Conservation (phyloP, 495 filamentous ascomycete species). For the Clavariopsis aquatica region DNA sequence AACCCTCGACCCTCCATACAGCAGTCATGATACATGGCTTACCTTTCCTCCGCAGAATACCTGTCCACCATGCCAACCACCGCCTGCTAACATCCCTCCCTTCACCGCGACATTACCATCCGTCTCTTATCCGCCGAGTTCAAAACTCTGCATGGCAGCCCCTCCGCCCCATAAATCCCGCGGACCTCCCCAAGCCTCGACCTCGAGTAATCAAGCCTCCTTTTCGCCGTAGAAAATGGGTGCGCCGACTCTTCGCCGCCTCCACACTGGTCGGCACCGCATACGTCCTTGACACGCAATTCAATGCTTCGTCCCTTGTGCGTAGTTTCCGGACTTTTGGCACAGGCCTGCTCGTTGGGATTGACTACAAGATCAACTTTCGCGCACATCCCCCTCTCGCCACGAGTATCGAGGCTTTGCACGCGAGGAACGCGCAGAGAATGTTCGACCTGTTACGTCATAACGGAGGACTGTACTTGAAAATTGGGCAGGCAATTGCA, state of each 20-base stretch:
- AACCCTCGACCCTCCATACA: neutral
- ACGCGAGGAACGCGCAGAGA: slow-evolving; percentile 78
- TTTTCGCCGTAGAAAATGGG: slow-evolving; percentile 68
- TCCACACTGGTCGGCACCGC: slow-evolving; percentile 58
- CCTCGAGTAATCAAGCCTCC: slow-evolving; percentile 54
- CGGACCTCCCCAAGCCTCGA: slow-evolving; percentile 72
- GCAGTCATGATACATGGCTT: slow-evolving; percentile 37
- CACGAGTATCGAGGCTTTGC: slow-evolving; percentile 68
- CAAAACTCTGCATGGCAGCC: slow-evolving; percentile 40
- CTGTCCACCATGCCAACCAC: slow-evolving; percentile 9
- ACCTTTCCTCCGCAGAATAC: slow-evolving; percentile 22
- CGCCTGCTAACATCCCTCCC: slow-evolving; percentile 7
- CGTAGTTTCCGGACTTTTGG: slow-evolving; percentile 81
- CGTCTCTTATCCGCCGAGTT: slow-evolving; percentile 26
- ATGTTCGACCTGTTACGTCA: slow-evolving; percentile 73
- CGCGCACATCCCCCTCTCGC: slow-evolving; percentile 69
- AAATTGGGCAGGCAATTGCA: slow-evolving; percentile 96
- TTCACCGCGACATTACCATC: neutral
- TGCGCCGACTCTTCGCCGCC: slow-evolving; percentile 67
- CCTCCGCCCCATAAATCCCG: slow-evolving; percentile 74
- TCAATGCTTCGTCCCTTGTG: slow-evolving; percentile 74
- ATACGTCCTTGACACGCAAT: slow-evolving; percentile 68
- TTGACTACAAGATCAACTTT: slow-evolving; percentile 98
- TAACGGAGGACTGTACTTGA: slow-evolving; percentile 94
- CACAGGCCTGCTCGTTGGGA: slow-evolving; percentile 74